phyloP scores from a whole-genome alignment of 2,329 filamentous ascomycete species.

The Stachybotrys chlorohalonatus region DNA sequence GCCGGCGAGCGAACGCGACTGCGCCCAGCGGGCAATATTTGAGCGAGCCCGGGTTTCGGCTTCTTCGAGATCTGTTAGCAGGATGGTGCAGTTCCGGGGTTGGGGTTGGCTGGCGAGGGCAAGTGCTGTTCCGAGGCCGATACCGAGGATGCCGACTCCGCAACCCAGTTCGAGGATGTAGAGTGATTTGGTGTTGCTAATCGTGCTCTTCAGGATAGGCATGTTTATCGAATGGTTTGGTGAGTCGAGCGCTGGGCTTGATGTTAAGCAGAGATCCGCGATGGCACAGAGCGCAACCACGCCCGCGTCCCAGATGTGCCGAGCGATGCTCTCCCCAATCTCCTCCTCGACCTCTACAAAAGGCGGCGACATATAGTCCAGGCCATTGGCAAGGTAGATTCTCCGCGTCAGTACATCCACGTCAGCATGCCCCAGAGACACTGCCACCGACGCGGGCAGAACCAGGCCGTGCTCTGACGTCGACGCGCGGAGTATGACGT shows the following conservation, averaged over 20 bases:
- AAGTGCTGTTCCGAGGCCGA: constrained; percentile 34
- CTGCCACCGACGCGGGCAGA: constrained; percentile 31
- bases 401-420: constrained; percentile 18
- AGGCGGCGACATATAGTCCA: constrained; percentile 8
- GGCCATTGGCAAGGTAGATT: constrained; percentile 5
- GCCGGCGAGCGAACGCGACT: constrained; percentile 7
- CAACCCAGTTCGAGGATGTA: constrained; percentile 47
- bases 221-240: constrained; percentile 6
- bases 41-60: constrained; percentile 38
- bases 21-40: constrained; percentile 32
- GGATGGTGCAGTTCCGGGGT: constrained; percentile 21
- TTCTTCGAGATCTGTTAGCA: constrained; percentile 47
- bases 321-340: constrained; percentile 50
- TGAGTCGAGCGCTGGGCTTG: constrained; percentile 13
- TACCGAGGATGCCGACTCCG: constrained; percentile 46
- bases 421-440: constrained; percentile 15
- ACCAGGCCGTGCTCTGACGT: constrained; percentile 24
- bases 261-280: constrained; percentile 15
- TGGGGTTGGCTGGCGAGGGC: constrained; percentile 9
- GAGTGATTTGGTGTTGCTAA: constrained; percentile 17
- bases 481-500: constrained; percentile 15
- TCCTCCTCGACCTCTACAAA: constrained; percentile 42
- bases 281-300: constrained; percentile 31
- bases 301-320: constrained; percentile 51
- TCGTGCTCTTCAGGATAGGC: constrained; percentile 7